Conservation (phyloP, 805 yeast species). For the Starmerella bombicola region DNA sequence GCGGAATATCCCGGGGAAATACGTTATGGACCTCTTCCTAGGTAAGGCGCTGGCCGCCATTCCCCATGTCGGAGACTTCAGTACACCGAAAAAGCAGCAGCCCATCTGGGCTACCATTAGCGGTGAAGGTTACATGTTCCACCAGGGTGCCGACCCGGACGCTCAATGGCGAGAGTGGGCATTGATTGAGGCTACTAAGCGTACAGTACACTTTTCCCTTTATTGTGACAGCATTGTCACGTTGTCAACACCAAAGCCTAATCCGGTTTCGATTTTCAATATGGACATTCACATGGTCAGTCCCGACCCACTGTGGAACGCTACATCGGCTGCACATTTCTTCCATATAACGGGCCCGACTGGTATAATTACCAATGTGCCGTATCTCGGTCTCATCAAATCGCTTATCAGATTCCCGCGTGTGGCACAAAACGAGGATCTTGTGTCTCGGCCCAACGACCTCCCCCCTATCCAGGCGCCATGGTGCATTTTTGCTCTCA, state of each 20-base stretch:
- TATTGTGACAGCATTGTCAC: slow-evolving; percentile 24
- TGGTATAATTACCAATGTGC: slow-evolving; percentile 20
- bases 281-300: slow-evolving; percentile 26
- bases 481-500: slow-evolving; percentile 22
- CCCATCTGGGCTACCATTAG: slow-evolving; percentile 24
- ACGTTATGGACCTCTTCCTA: slow-evolving; percentile 22
- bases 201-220: slow-evolving; percentile 23
- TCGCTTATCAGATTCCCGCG: slow-evolving; percentile 27
- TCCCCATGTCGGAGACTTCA: slow-evolving; percentile 16
- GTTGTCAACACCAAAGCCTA: slow-evolving; percentile 8
- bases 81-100: slow-evolving; percentile 8
- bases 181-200: slow-evolving; percentile 35
- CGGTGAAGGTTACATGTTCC: slow-evolving; percentile 23
- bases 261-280: slow-evolving; percentile 24
- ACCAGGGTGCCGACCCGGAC: slow-evolving; percentile 23
- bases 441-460: neutral
- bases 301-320: slow-evolving; percentile 26
- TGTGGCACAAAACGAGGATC: slow-evolving; percentile 10
- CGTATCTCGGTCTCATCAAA: slow-evolving; percentile 26
- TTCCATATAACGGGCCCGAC: slow-evolving; percentile 23
- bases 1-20: slow-evolving; percentile 16
- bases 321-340: slow-evolving; percentile 23
- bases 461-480: slow-evolving; percentile 8
- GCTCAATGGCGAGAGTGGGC: slow-evolving; percentile 40
- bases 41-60: slow-evolving; percentile 20